Conservation (phyloP, 345 rosid genomes). For the Microthlaspi erraticum region DNA sequence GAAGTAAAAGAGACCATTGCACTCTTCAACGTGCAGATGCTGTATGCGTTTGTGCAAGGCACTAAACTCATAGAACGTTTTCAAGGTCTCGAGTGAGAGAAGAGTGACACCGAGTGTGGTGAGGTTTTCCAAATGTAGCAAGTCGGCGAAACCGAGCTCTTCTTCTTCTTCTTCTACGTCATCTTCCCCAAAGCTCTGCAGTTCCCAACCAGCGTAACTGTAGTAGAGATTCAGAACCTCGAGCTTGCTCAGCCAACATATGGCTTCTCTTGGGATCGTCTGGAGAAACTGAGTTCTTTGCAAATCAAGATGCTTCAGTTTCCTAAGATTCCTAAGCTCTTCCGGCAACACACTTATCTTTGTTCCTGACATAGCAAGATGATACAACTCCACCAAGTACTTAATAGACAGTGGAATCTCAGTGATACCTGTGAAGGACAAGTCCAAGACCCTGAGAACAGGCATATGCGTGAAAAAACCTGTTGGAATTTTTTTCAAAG, state of each 20-base stretch:
- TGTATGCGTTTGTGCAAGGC: slow-evolving; percentile 47
- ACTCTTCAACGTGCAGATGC: slow-evolving; percentile 50
- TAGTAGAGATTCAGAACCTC: slow-evolving; percentile 56
- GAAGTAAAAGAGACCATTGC: slow-evolving; percentile 44
- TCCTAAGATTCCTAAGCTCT: slow-evolving; percentile 48
- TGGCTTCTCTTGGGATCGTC: slow-evolving; percentile 50
- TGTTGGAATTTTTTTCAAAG: slow-evolving; percentile 36
- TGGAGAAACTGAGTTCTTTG: slow-evolving; percentile 57
- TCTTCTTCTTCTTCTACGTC: slow-evolving; percentile 40
- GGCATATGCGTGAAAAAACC: slow-evolving; percentile 49
- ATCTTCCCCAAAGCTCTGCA: slow-evolving; percentile 31
- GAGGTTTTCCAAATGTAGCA: slow-evolving; percentile 50
- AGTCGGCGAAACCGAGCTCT: slow-evolving; percentile 49
- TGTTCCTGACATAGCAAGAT: slow-evolving; percentile 54
- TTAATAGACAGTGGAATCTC: slow-evolving; percentile 51
- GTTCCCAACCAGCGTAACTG: slow-evolving; percentile 55
- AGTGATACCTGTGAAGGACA: slow-evolving; percentile 51
- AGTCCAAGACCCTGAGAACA: slow-evolving; percentile 44
- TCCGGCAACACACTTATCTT: slow-evolving; percentile 51
- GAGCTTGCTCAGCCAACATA: slow-evolving; percentile 47
- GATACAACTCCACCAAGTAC: slow-evolving; percentile 48
- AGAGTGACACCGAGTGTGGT: slow-evolving; percentile 53
- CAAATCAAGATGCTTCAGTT: slow-evolving; percentile 52
- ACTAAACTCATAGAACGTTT: slow-evolving; percentile 34
- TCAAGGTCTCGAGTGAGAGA: slow-evolving; percentile 39